Base-by-base conservation (phyloP, 768 basidiomycete genomes). In the Suillus occidentalis region DNA sequence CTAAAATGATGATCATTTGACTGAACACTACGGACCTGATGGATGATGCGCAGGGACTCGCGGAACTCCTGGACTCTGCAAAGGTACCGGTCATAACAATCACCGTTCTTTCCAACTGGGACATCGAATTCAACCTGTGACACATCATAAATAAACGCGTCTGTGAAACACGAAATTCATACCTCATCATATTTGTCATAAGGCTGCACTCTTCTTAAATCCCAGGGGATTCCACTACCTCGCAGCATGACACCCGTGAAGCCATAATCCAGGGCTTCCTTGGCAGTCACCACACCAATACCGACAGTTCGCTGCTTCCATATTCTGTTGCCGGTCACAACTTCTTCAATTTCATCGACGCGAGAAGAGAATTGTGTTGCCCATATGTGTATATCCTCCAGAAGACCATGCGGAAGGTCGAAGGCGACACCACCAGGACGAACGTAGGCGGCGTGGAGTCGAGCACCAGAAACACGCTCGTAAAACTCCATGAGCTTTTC, bases 401-500 rank as follows among this genome's bases (percentile, higher is more conserved):
- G 86, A n/a, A 99, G 82, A n/a, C 97, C 97, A 69, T 98, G 96
- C 13, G 97, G 97, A 53, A 99, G 83, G 73, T 99, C 97, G 74
- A 95, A 99, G 2, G 97, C 97, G 57, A 99, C 97, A 71, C 97
- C 97, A 66, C 97, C 97, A 1, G 97, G 97, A 66, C 97, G 91
- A 57, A 98, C 91, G 76, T 98, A 99, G n/a, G 97, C 97, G 6
- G 95, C 89, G 73, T 99, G 97, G 72, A 99, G 85, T 63, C 97
- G 95, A 6, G 97, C 97, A 68, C 97, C 97, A 10, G 96, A 98
- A 47, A 99, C 97, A 63, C 97, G 95, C 80, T 99, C 97, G 77
- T 99, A 99, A 80, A 99, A 99, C 75, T 99, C 97, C 97, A 99
- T 99, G 68, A 99, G 88, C 83, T 99, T 99, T 81, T 99, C 97